phyloP scores from a whole-genome alignment of 2,329 filamentous ascomycete genomes.

The Pyrenochaeta sp. region DNA sequence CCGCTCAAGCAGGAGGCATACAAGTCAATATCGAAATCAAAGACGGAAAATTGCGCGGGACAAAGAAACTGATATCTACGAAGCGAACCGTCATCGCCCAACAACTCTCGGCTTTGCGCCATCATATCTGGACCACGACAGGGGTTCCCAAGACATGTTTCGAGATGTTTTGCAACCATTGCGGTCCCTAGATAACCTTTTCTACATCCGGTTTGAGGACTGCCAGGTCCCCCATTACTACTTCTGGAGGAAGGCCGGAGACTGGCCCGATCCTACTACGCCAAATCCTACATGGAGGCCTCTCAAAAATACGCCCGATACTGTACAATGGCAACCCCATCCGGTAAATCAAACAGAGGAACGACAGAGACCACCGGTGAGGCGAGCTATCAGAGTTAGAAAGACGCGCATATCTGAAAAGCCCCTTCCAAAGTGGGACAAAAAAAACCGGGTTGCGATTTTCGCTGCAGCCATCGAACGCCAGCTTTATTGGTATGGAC shows the following conservation, averaged over 20 bases:
- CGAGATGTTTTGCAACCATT: background rate
- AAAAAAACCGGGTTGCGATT: no score
- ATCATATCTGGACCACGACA: constrained; percentile 30
- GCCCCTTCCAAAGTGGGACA: no score
- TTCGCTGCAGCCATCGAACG: no score
- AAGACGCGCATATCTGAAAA: no score
- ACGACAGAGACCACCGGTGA: no score
- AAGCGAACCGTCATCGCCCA: no score
- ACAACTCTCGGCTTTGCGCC: constrained; percentile 37
- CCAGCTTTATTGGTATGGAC: no score
- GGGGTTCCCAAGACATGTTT: background rate
- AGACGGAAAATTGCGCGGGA: constrained; percentile 9
- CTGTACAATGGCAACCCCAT: no score
- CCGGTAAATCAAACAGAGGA: no score
- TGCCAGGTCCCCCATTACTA: constrained; percentile 43
- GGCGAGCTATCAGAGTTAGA: no score
- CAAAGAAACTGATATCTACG: no score
- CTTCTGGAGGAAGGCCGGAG: constrained; percentile 34
- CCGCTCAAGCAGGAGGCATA: constrained; percentile 3
- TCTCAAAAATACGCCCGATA: background rate
- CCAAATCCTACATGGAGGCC: constrained; percentile 24
- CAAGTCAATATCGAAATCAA: constrained; percentile 19
- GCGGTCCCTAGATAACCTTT: constrained; percentile 26
- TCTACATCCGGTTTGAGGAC: constrained; percentile 35
- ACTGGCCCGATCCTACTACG: constrained; percentile 30